phyloP scores from a whole-genome alignment of 2,329 filamentous ascomycete species.

The Torrubiella hemipterigena region DNA sequence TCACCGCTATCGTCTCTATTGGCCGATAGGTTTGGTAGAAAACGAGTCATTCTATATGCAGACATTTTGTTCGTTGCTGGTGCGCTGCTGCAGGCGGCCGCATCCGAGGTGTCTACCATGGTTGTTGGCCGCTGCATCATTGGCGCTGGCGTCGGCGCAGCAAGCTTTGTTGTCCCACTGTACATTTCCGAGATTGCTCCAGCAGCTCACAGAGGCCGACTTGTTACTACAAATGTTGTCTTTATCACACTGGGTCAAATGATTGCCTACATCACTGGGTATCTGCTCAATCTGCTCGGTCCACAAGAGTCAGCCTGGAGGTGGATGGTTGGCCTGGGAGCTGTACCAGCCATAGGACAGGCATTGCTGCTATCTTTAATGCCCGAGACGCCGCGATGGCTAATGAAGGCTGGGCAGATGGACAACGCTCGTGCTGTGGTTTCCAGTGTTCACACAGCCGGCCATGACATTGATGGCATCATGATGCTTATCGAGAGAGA shows the following conservation, averaged over 20 bases:
- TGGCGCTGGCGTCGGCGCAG: conserved; percentile 61
- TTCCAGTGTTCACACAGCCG: too few species aligned
- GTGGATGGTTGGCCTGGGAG: conserved; percentile 84
- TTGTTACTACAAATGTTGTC: conserved; percentile 72
- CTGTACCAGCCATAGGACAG: conserved; percentile 63
- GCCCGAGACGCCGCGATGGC: conserved; percentile 83
- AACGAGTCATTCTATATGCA: conserved; percentile 49
- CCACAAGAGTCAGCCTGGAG: conserved; percentile 56
- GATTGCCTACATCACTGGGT: conserved; percentile 76
- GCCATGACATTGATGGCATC: conserved; percentile 43
- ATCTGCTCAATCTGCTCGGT: conserved; percentile 51
- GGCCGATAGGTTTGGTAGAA: conserved; percentile 49
- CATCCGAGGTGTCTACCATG: conserved; percentile 49
- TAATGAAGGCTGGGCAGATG: conserved; percentile 59
- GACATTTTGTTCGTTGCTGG: conserved; percentile 58
- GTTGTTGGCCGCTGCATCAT: conserved; percentile 57
- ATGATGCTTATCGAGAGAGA: conserved; percentile 61
- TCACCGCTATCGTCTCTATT: conserved; percentile 54
- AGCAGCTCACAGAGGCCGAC: conserved; percentile 58
- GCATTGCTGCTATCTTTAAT: conserved; percentile 55
- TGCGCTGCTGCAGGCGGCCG: conserved; percentile 51
- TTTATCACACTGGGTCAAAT: conserved; percentile 86
- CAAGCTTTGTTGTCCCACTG: conserved; percentile 72
- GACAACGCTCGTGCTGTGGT: too few species aligned
- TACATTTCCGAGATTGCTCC: conserved; percentile 85